A percentile compares a stretch with the other conserved stretches of the same genome.
phyloP scores from a whole-genome alignment of 345 rosid genomes.

The Rhizophora apiculata region DNA sequence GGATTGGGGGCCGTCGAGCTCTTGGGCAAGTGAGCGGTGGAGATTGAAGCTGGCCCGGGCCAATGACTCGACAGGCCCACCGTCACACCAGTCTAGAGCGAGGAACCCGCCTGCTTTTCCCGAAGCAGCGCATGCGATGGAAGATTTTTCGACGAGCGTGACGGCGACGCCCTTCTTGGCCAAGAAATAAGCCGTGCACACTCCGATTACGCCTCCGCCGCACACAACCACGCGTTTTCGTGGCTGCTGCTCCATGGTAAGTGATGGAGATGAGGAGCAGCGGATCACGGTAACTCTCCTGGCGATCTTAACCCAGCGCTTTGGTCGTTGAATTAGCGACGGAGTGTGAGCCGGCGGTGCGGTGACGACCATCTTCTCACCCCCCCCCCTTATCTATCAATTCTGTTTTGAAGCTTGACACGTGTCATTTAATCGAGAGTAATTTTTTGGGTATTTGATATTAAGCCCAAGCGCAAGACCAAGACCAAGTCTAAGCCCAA shows the following conservation, averaged over 20 bases:
- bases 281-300: conserved; percentile 3
- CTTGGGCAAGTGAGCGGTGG: conserved; percentile 69
- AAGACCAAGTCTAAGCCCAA: not conserved
- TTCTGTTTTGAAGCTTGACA: conserved; percentile 2
- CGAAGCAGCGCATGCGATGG: conserved; percentile 83
- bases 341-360: not conserved
- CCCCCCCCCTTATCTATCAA: conserved; percentile 17
- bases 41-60: conserved; percentile 87
- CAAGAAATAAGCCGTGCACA: conserved; percentile 83
- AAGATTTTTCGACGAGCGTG: conserved; percentile 69
- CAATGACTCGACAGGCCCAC: conserved; percentile 49
- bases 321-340: not conserved
- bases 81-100: conserved; percentile 89
- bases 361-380: conserved; percentile 6
- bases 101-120: conserved; percentile 93
- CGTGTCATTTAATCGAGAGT: not conserved
- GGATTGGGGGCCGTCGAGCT: conserved; percentile 60
- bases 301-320: conserved; percentile 3
- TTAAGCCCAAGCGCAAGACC: not conserved
- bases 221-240: conserved; percentile 54
- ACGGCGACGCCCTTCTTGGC: conserved; percentile 66
- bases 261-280: conserved; percentile 20
- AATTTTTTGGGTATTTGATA: not conserved
- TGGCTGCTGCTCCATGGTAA: conserved; percentile 24
- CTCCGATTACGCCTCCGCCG: conserved; percentile 87